A percentile compares a stretch with the other conserved stretches of the same genome.
phyloP scores from a whole-genome alignment of 1,139 yeast species.

The Geotrichum fermentans region DNA sequence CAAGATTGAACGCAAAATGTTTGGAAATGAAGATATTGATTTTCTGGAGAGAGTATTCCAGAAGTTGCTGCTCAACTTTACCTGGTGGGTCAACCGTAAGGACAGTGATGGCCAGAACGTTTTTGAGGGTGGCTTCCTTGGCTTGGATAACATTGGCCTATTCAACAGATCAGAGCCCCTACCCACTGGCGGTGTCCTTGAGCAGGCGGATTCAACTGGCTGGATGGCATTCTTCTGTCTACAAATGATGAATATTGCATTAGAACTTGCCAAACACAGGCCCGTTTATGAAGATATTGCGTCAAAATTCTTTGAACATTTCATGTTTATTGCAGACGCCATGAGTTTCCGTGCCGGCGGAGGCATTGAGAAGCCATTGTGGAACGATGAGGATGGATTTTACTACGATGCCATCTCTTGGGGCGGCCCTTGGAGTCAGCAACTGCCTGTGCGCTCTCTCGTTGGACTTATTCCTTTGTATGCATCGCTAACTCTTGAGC shows the following conservation, averaged over 20 bases:
- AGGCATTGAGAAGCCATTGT: slow-evolving; percentile 57
- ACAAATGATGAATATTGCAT: slow-evolving; percentile 89
- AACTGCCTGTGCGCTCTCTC: slow-evolving; percentile 80
- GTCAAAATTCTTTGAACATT: slow-evolving; percentile 91
- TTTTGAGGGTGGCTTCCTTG: slow-evolving; percentile 93
- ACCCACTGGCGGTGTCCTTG: slow-evolving; percentile 88
- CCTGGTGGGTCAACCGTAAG: slow-evolving; percentile 98
- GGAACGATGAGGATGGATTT: slow-evolving; percentile 89
- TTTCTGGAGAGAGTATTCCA: slow-evolving; percentile 91
- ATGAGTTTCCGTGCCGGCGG: slow-evolving; percentile 68
- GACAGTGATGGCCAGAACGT: slow-evolving; percentile 85
- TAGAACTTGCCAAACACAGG: slow-evolving; percentile 81
- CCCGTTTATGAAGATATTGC: slow-evolving; percentile 93
- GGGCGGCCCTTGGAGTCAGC: slow-evolving; percentile 67
- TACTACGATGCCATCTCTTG: slow-evolving; percentile 89
- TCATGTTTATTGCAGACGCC: slow-evolving; percentile 88
- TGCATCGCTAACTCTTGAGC: slow-evolving; percentile 87
- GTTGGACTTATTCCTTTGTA: slow-evolving; percentile 92
- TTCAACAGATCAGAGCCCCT: slow-evolving; percentile 91
- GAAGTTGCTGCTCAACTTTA: slow-evolving; percentile 79
- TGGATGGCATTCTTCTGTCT: slow-evolving; percentile 96
- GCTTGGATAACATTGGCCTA: slow-evolving; percentile 89
- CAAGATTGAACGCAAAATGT: slow-evolving; percentile 84
- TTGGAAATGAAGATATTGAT: slow-evolving; percentile 74
- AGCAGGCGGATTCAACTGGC: slow-evolving; percentile 96